These are phyloP conservation scores for Phytophthora syringae DNA, from an alignment of 352 stramenopile genomes.

Conservation along the genomic window DNA sequence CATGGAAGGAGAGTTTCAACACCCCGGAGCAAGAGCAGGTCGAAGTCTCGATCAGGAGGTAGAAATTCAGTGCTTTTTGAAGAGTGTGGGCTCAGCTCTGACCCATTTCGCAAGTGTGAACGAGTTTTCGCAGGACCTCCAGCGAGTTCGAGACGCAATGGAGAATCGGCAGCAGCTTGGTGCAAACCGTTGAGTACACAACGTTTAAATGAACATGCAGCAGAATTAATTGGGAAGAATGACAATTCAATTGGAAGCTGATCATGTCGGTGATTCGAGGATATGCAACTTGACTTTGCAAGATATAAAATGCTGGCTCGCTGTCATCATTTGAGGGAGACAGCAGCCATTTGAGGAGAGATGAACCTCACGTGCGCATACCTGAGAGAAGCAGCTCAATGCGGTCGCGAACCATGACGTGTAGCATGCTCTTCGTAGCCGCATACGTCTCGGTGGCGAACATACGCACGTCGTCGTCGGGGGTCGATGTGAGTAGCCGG, in stretches of 20 bases:
- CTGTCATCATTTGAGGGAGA: constrained; percentile 12
- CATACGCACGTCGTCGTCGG: constrained; percentile 41
- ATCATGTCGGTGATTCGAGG: neutral
- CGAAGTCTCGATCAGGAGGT: constrained; percentile 33
- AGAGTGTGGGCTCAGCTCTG: neutral
- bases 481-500: constrained; percentile 56
- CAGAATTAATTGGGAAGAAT: too few relatives aligned
- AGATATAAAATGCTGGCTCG: neutral
- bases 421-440: constrained; percentile 52
- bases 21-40: constrained; percentile 26
- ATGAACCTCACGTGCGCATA: constrained; percentile 26
- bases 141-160: constrained; percentile 28
- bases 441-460: constrained; percentile 59
- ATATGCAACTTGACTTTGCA: constrained; percentile 6
- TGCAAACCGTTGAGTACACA: neutral
- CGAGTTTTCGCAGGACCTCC: constrained; percentile 32
- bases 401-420: constrained; percentile 82
- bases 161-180: constrained; percentile 13
- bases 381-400: constrained; percentile 58
- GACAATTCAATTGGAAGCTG: neutral
- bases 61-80: neutral
- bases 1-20: constrained; percentile 30
- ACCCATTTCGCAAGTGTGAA: constrained; percentile 21
- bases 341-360: neutral
- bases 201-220: too few relatives aligned